Conservation (phyloP, 768 basidiomycete genomes). For the Boletus huronensis region DNA sequence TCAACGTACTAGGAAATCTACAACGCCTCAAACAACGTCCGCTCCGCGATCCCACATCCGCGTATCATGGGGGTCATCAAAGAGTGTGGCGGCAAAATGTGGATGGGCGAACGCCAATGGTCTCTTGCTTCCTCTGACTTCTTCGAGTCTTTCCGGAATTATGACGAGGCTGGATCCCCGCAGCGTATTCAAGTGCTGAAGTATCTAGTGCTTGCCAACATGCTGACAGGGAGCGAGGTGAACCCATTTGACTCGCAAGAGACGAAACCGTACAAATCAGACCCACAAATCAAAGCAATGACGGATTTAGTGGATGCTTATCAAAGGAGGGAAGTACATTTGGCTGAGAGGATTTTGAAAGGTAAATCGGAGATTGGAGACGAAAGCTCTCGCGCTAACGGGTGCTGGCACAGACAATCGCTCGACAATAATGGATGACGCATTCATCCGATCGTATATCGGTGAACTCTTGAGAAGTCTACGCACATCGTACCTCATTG, state of each 20-base stretch:
- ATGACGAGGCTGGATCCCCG: slow-evolving; percentile 95
- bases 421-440: slow-evolving; percentile 93
- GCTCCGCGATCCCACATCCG: slow-evolving; percentile 96
- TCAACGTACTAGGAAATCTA: slow-evolving; percentile 82
- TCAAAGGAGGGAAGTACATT: slow-evolving; percentile 92
- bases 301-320: slow-evolving; percentile 96
- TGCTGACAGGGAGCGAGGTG: slow-evolving; percentile 97
- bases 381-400: background rate
- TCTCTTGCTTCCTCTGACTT: slow-evolving; percentile 96
- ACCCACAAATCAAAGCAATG: slow-evolving; percentile 97
- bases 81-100: slow-evolving; percentile 99
- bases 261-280: slow-evolving; percentile 96
- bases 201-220: slow-evolving; percentile 95
- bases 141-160: slow-evolving; percentile 98
- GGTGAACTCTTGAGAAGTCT: slow-evolving; percentile 93
- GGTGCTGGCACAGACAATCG: slow-evolving; percentile 64
- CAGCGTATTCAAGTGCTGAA: slow-evolving; percentile 98
- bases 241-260: slow-evolving; percentile 99
- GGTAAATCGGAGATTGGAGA: slow-evolving; percentile 45
- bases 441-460: slow-evolving; percentile 93
- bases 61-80: slow-evolving; percentile 99
- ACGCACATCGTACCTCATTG: slow-evolving; percentile 94
- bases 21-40: slow-evolving; percentile 88
- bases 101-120: slow-evolving; percentile 99
- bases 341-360: slow-evolving; percentile 93